Evolutionary conservation across 257 asterid species (phyloP).

Genomic region (Lycium ferocissimum): DNA sequence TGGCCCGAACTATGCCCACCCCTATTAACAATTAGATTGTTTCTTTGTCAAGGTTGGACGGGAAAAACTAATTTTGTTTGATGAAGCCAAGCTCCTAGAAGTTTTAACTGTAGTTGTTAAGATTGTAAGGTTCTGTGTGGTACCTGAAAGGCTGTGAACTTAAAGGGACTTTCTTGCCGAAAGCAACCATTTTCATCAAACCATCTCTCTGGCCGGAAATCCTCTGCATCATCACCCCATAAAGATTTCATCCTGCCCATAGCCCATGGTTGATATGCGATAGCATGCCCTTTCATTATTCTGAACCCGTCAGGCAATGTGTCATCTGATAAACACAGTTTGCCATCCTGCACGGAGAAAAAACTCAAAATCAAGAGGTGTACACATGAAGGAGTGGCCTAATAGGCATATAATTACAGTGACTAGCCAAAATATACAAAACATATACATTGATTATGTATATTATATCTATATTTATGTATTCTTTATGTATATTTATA

Average conservation of each 20-base stretch:
- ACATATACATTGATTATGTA: too few relatives aligned
- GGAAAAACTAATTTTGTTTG: neutral
- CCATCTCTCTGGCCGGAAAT: conserved; percentile 63
- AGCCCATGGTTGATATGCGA: conserved; percentile 59
- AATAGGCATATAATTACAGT: neutral
- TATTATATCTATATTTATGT: too few relatives aligned
- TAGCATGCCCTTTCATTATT: conserved; percentile 56
- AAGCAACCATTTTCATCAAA: conserved; percentile 52
- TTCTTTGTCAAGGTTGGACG: neutral
- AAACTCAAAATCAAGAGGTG: neutral
- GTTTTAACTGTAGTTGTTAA: neutral
- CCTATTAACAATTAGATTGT: neutral
- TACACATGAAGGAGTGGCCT: neutral
- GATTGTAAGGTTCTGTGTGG: neutral
- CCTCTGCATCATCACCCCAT: conserved; percentile 64
- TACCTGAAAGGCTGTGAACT: conserved; percentile 68
- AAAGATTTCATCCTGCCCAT: conserved; percentile 66
- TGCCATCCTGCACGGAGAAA: conserved; percentile 46
- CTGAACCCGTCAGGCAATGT: conserved; percentile 55
- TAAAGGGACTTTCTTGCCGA: conserved; percentile 53
- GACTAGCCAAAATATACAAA: too few relatives aligned
- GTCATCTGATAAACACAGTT: conserved; percentile 57
- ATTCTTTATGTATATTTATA: too few relatives aligned
- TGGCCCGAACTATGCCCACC: too few relatives aligned
- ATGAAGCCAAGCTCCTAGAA: conserved; percentile 4